Percentiles rank a stretch among this genome's conserved stretches.
These are phyloP conservation scores for Leucosporidium scottii DNA, from an alignment of 768 basidiomycete species.

Conservation along the genomic window DNA sequence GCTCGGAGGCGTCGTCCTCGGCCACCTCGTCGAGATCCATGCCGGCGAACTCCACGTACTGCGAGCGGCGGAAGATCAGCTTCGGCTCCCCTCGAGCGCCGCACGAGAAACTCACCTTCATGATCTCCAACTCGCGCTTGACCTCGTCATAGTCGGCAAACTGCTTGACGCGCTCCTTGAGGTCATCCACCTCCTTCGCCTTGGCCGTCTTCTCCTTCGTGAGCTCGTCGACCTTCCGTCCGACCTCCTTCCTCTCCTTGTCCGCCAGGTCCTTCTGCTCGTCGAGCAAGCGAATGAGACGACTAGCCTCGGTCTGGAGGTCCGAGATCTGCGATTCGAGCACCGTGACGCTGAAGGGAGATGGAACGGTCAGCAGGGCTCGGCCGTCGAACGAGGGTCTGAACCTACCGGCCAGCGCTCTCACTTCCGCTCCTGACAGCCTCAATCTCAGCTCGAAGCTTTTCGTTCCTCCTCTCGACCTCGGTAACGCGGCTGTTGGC, in stretches of 20 bases:
- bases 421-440: conserved; percentile 72
- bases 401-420: conserved; percentile 57
- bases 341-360: conserved; percentile 52
- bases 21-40: conserved; percentile 60
- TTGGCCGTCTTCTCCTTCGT: conserved; percentile 38
- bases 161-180: conserved; percentile 62
- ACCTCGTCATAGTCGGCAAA: conserved; percentile 91
- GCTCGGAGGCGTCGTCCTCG: conserved; percentile 37
- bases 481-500: conserved; percentile 90
- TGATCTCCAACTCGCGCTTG: conserved; percentile 94
- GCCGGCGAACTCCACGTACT: conserved; percentile 96
- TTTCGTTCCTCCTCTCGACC: conserved; percentile 90
- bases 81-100: neutral
- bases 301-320: conserved; percentile 67
- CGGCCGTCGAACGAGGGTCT: neutral
- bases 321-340: conserved; percentile 68
- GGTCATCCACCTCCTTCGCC: conserved; percentile 59
- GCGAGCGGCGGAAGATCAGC: neutral
- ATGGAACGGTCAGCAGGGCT: neutral
- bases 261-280: conserved; percentile 51
- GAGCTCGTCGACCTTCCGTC: conserved; percentile 49
- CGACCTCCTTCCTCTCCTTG: conserved; percentile 57
- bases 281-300: conserved; percentile 58
- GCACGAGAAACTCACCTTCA: conserved; percentile 64
- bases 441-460: conserved; percentile 92